Percentiles rank a stretch among this genome's conserved stretches.
Evolutionary conservation across 305 asterid genomes (phyloP).

Genomic region (Petunia hybrid): DNA sequence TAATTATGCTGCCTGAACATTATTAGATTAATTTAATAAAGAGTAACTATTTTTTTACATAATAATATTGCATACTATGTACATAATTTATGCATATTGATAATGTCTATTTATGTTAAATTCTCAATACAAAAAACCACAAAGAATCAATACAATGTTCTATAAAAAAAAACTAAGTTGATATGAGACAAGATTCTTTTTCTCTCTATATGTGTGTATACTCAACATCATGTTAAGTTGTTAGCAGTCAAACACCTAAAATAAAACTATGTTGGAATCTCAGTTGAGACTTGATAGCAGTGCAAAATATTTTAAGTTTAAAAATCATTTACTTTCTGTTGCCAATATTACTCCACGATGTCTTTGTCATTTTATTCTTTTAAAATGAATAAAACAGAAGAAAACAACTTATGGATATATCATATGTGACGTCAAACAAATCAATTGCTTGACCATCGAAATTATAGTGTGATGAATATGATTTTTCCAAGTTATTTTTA

Average conservation of each 20-base stretch:
- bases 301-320: not conserved
- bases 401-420: not conserved
- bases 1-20: too few species aligned
- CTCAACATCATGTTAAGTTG: not conserved
- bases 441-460: too few species aligned
- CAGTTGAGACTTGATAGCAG: not conserved
- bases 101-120: too few species aligned
- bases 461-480: too few species aligned
- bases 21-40: too few species aligned
- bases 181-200: not conserved
- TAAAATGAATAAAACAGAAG: not conserved
- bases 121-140: not conserved
- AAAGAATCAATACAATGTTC: not conserved
- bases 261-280: not conserved
- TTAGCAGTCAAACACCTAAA: slow-evolving; percentile 11
- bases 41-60: too few species aligned
- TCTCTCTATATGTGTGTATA: not conserved
- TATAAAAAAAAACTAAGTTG: not conserved
- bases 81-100: too few species aligned
- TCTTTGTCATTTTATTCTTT: not conserved
- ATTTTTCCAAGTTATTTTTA: too few species aligned
- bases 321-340: not conserved
- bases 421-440: too few species aligned
- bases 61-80: too few species aligned
- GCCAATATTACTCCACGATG: slow-evolving; percentile 1